Evolutionary conservation across 2,329 filamentous ascomycete genomes (phyloP).

Genomic region (Magnaporthiopsis rhizophila): DNA sequence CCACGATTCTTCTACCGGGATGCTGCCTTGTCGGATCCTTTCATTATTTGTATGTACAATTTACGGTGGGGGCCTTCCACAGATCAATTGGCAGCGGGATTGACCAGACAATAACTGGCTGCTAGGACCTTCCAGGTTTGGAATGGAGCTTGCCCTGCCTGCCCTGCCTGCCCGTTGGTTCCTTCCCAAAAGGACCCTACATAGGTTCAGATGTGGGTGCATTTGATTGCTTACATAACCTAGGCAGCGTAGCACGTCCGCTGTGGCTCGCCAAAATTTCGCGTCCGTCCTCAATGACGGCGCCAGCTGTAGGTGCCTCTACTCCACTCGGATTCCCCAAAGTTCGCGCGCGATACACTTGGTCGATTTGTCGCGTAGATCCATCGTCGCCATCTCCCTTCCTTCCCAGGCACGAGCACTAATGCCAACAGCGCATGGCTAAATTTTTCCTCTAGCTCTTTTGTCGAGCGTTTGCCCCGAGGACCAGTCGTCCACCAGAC

Average conservation of each 20-base stretch:
- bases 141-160: too few relatives aligned
- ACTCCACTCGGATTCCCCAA: background rate
- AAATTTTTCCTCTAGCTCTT: background rate
- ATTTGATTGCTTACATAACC: background rate
- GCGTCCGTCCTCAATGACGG: background rate
- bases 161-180: background rate
- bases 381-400: background rate
- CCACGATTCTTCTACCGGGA: background rate
- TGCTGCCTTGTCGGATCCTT: background rate
- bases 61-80: too few relatives aligned
- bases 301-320: background rate
- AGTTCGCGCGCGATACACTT: background rate
- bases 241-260: background rate
- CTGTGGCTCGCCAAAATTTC: background rate
- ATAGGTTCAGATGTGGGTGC: background rate
- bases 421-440: background rate
- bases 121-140: background rate
- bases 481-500: background rate
- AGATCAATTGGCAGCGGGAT: too few relatives aligned
- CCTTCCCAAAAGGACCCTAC: background rate
- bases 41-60: too few relatives aligned
- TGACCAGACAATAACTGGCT: too few relatives aligned
- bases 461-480: background rate
- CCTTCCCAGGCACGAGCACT: background rate
- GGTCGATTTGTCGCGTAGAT: background rate